Base-by-base conservation (phyloP, 306 rosid species). In the Rubus parviflorus region DNA sequence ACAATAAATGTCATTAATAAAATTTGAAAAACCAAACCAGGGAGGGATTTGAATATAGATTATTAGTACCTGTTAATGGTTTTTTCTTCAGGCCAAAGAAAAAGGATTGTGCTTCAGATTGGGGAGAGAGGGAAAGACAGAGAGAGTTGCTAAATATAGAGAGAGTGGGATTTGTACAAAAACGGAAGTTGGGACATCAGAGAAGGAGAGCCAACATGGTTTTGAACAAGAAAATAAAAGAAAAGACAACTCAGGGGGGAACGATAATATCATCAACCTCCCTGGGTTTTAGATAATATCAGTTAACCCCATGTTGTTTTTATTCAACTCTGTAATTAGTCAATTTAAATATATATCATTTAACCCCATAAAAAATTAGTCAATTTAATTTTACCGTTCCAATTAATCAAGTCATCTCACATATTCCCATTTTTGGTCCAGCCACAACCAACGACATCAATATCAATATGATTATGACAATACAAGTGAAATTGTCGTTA, bases 81-180 rank as follows among this genome's bases (percentile, higher is more conserved):
- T 82, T 83, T 53, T 37, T 63, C 22, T 37, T 63, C 22, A 63
- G 20, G 45, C n/a, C 66, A 47, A 54, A 45, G 78, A 75, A 67
- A 23, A 13, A 79, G 74, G 46, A 63, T 57, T 76, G 56, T 75
- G 67, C 63, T 66, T 56, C 53, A 75, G 73, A 82, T 37, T 68
- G 68, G 67, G 54, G 54, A 56, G 85, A 54, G 22, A 77, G 56
- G 35, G 43, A 17, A 60, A 67, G 62, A 68, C 19, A 56, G 9
- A 12, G 60, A 41, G 19, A 23, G 86, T 61, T 86, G 85, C 89
- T 76, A 87, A 82, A 81, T 72, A 82, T 90, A 63, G 45, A 41
- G 40, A 73, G 88, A 74, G 38, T 25, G 47, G 47, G 68, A 23
- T 61, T 40, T 41, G 74, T 72, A 51, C 23, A 60, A 80, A 76